Percentiles rank a stretch among this genome's conserved stretches.
These are phyloP conservation scores for Paraurostyla sp. DNA, from an alignment of 73 alveolate genomes.

Conservation along the genomic window DNA sequence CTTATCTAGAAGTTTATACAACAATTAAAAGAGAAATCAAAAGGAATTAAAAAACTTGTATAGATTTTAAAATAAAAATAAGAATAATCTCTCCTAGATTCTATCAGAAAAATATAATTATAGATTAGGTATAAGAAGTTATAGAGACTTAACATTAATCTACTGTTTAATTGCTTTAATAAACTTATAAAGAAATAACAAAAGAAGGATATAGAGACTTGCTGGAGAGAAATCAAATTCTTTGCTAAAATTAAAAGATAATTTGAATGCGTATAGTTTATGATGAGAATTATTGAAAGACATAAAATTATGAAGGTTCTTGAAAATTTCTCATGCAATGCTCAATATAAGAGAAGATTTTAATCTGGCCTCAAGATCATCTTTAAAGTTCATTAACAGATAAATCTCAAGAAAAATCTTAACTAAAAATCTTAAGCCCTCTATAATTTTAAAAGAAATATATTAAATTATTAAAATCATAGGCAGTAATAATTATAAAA, in stretches of 20 bases:
- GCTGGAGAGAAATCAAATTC: background rate
- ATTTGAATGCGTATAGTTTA: background rate
- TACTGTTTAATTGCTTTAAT: background rate
- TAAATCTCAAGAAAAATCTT: background rate
- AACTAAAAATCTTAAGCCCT: constrained; percentile 26
- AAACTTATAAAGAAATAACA: background rate
- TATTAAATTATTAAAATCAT: background rate
- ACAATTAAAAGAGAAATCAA: background rate
- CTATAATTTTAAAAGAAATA: background rate
- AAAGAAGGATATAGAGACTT: background rate
- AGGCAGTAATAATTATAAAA: background rate
- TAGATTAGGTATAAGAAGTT: constrained; percentile 15
- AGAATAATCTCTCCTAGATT: background rate
- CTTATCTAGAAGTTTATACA: background rate
- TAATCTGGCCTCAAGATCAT: background rate
- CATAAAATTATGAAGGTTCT: background rate
- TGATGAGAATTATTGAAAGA: background rate
- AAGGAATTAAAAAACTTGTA: constrained; percentile 14
- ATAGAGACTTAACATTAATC: constrained; percentile 16
- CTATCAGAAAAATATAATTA: background rate
- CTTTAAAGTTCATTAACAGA: background rate
- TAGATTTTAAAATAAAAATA: background rate
- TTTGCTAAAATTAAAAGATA: background rate
- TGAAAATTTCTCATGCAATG: background rate
- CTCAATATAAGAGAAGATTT: no score